Percentiles rank a stretch among this genome's conserved stretches.
phyloP scores from a whole-genome alignment of 1,139 yeast genomes.

The Candida frijolesensis region DNA sequence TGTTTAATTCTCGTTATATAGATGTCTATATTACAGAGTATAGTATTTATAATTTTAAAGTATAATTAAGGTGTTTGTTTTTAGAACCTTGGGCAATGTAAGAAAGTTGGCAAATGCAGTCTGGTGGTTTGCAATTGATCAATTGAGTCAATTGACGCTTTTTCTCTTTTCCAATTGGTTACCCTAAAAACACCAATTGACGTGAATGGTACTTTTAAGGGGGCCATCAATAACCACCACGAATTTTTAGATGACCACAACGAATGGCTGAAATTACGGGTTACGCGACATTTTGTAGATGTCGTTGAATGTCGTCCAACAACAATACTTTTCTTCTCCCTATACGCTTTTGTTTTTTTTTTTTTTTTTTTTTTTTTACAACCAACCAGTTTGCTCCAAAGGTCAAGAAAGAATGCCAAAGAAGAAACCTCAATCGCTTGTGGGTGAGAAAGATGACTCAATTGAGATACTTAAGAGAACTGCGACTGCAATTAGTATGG shows the following conservation, averaged over 20 bases:
- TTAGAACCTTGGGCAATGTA: neutral
- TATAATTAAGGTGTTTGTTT: conserved; percentile 4
- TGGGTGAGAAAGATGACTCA: conserved; percentile 13
- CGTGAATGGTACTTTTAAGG: too few relatives aligned
- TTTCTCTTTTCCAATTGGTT: too few relatives aligned
- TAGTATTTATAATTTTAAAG: conserved; percentile 7
- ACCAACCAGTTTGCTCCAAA: neutral
- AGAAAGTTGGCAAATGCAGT: neutral
- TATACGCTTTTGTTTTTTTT: neutral
- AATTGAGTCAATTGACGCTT: neutral
- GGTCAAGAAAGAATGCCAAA: conserved; percentile 12
- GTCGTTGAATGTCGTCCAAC: neutral
- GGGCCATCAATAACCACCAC: neutral
- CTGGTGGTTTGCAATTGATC: neutral
- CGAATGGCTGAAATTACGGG: neutral
- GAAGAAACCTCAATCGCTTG: conserved; percentile 11
- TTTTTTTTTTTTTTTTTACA: conserved; percentile 3
- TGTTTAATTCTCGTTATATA: conserved; percentile 7
- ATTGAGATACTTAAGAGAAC: conserved; percentile 19
- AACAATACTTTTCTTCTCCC: neutral
- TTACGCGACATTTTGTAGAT: neutral
- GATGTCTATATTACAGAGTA: conserved; percentile 7
- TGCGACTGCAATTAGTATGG: conserved; percentile 23
- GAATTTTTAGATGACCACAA: neutral
- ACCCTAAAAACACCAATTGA: too few relatives aligned